phyloP scores from a whole-genome alignment of 2,329 filamentous ascomycete species.

The Alternaria triticimaculans region DNA sequence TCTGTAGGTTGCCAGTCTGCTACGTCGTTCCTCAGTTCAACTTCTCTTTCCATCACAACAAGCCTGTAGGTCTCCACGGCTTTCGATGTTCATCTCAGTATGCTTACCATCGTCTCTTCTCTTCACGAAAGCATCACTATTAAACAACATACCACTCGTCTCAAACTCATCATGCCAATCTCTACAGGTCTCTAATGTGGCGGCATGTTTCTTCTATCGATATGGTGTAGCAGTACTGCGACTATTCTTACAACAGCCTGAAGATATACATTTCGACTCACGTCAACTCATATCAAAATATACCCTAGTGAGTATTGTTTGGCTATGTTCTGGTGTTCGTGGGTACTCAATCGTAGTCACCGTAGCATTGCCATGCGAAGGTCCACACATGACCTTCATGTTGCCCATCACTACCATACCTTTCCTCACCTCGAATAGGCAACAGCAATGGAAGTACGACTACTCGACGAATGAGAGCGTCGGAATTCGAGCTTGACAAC shows the following conservation, averaged over 20 bases:
- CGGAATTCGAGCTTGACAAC: background rate
- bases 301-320: no score
- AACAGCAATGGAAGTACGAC: background rate
- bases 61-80: no score
- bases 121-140: background rate
- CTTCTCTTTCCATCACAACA: background rate
- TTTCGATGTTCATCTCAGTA: background rate
- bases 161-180: background rate
- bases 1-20: background rate
- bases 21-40: background rate
- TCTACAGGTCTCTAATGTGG: background rate
- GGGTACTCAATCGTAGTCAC: background rate
- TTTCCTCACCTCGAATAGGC: background rate
- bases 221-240: no score
- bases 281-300: no score
- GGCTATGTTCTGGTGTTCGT: no score
- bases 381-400: background rate
- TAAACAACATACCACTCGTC: accelerated
- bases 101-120: no score
- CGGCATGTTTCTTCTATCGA: background rate
- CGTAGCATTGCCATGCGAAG: background rate
- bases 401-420: background rate
- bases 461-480: background rate
- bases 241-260: background rate
- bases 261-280: background rate